A percentile compares a stretch with the other conserved stretches of the same genome.
phyloP scores from a whole-genome alignment of 495 filamentous ascomycete genomes.

The Aspergillus coremiiformis region DNA sequence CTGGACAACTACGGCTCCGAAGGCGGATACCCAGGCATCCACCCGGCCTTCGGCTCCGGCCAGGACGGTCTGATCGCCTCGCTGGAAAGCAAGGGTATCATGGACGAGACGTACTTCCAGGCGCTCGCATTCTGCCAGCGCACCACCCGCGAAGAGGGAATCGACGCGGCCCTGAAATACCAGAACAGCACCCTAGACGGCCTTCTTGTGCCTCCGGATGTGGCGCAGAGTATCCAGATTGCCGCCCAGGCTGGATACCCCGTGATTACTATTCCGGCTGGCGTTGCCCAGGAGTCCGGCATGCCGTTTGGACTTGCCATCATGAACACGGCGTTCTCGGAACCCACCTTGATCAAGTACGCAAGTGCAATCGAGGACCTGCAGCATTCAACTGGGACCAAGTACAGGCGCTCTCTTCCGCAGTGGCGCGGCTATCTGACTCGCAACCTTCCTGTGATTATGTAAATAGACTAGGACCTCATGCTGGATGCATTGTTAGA shows the following conservation, averaged over 20 bases:
- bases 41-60: conserved; percentile 61
- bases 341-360: conserved; percentile 53
- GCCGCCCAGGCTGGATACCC: conserved; percentile 60
- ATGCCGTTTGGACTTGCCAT: conserved; percentile 67
- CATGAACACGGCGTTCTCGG: conserved; percentile 58
- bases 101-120: conserved; percentile 58
- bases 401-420: conserved; percentile 41
- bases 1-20: conserved; percentile 57
- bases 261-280: conserved; percentile 60
- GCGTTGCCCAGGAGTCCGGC: conserved; percentile 43
- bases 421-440: conserved; percentile 45
- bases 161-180: conserved; percentile 55
- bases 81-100: conserved; percentile 50
- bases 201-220: conserved; percentile 60
- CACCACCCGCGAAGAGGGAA: conserved; percentile 54
- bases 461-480: background rate
- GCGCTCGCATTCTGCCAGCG: conserved; percentile 54
- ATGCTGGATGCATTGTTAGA: background rate
- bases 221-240: conserved; percentile 52
- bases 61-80: conserved; percentile 62
- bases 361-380: conserved; percentile 66
- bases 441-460: conserved; percentile 44
- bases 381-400: conserved; percentile 29
- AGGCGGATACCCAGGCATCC: conserved; percentile 54
- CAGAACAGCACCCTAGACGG: conserved; percentile 45